These are phyloP conservation scores for grape (Vitis vinifera) DNA, from an alignment of 164 flowering plant species.

Conservation along the genomic window DNA sequence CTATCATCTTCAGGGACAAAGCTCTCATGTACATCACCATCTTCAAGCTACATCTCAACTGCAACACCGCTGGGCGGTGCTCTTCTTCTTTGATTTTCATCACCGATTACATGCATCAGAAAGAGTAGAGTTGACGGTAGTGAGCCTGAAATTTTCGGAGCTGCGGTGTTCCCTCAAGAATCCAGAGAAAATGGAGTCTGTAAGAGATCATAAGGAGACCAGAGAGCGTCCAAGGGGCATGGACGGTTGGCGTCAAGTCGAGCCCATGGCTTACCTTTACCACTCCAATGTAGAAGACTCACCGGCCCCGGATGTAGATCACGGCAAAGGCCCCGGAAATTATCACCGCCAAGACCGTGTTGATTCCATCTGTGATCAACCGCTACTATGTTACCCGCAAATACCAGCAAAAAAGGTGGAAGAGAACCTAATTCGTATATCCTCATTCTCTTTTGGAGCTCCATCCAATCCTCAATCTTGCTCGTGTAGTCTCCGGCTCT, in stretches of 20 bases:
- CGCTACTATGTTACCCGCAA: slow-evolving; percentile 73
- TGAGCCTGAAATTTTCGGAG: too few relatives aligned
- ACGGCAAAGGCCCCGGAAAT: slow-evolving; percentile 75
- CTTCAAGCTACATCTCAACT: neutral
- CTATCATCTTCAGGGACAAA: neutral
- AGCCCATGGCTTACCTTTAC: slow-evolving; percentile 94
- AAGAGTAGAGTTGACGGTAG: too few relatives aligned
- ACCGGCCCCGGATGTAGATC: slow-evolving; percentile 89
- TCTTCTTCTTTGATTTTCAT: too few relatives aligned
- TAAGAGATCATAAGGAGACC: slow-evolving; percentile 88
- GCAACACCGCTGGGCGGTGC: too few relatives aligned
- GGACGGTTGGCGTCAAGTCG: slow-evolving; percentile 71
- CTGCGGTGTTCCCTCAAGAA: slow-evolving; percentile 18
- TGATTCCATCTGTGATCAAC: slow-evolving; percentile 95
- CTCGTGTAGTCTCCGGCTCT: slow-evolving; percentile 57
- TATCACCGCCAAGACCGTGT: slow-evolving; percentile 90
- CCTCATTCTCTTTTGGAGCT: slow-evolving; percentile 80
- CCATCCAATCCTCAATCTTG: slow-evolving; percentile 83
- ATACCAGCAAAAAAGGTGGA: slow-evolving; percentile 81
- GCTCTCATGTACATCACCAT: neutral
- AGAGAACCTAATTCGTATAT: slow-evolving; percentile 85
- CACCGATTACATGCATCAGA: neutral
- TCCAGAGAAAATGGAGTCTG: slow-evolving; percentile 55
- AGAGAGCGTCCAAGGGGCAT: slow-evolving; percentile 79
- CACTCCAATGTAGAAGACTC: slow-evolving; percentile 92